Evolutionary conservation across 208 protist species (phyloP).

Genomic region (Leptomonas pyrrhocoris): DNA sequence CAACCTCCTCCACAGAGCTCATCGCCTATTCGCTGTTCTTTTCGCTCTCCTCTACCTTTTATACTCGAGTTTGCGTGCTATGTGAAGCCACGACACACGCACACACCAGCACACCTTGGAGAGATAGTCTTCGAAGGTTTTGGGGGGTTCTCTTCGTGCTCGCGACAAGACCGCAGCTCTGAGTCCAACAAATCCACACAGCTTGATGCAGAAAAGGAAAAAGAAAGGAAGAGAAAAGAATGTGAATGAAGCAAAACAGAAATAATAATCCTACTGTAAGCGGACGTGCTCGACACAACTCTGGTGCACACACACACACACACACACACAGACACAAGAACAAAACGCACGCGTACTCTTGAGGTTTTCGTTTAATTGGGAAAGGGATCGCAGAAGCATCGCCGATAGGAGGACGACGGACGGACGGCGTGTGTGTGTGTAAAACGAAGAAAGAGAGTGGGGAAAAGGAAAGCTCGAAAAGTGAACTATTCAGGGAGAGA

Average conservation of each 20-base stretch:
- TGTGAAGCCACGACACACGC: background rate
- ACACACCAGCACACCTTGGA: background rate
- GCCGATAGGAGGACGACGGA: too few species aligned
- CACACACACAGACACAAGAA: too few species aligned
- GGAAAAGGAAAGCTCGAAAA: too few species aligned
- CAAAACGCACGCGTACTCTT: too few species aligned
- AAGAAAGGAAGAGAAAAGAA: background rate
- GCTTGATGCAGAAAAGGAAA: background rate
- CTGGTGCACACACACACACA: background rate
- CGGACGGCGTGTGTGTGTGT: too few species aligned
- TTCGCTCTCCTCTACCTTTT: constrained; percentile 1
- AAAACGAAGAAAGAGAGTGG: too few species aligned
- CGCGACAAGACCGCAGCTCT: background rate
- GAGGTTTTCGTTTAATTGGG: too few species aligned
- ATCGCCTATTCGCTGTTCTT: constrained; percentile 19
- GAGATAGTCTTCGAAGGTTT: background rate
- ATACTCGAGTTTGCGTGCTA: too few species aligned
- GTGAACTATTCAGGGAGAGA: too few species aligned
- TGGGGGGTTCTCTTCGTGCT: background rate
- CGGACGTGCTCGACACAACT: background rate
- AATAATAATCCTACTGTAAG: too few species aligned
- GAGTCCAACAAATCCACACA: too few species aligned
- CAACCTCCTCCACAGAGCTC: constrained; percentile 64
- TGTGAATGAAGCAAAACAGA: background rate
- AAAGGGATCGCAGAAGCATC: too few species aligned